These are phyloP conservation scores for Xerocomellus amylosporus DNA, from an alignment of 768 basidiomycete species.

Conservation along the genomic window DNA sequence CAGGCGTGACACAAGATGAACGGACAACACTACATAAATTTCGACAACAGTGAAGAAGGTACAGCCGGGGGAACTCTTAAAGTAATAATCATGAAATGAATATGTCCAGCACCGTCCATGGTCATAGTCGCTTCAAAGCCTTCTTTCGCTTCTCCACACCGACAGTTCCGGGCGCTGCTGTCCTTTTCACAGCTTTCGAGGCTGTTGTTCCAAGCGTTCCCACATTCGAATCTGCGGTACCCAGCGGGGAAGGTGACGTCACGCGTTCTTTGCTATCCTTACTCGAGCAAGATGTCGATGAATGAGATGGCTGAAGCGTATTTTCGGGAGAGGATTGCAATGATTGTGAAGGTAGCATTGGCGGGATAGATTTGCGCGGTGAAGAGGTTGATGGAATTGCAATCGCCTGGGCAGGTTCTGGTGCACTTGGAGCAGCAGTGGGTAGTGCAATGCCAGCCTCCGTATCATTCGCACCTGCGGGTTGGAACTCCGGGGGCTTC, in stretches of 20 bases:
- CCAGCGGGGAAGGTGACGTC: constrained; percentile 64
- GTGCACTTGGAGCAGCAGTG: constrained; percentile 16
- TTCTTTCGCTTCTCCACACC: constrained; percentile 86
- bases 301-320: constrained; percentile 40
- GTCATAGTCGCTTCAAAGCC: constrained; percentile 73
- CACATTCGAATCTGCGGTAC: constrained; percentile 70
- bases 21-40: not conserved
- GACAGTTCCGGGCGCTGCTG: constrained; percentile 51
- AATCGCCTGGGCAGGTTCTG: constrained; percentile 31
- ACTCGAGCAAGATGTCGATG: constrained; percentile 30
- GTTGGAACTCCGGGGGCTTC: constrained; percentile 69
- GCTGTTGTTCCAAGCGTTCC: constrained; percentile 35
- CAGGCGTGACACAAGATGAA: constrained; percentile 7
- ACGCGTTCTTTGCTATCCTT: constrained; percentile 55
- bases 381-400: constrained; percentile 42
- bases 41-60: constrained; percentile 3
- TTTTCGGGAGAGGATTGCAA: constrained; percentile 38
- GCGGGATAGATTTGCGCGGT: constrained; percentile 43
- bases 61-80: not conserved
- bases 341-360: constrained; percentile 38
- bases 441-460: constrained; percentile 18
- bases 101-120: constrained; percentile 2
- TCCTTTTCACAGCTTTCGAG: constrained; percentile 66
- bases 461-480: constrained; percentile 33
- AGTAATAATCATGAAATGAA: constrained; percentile 1